Evolutionary conservation across 208 protist genomes (phyloP).

Genomic region (Tritrichomonas foetus): DNA sequence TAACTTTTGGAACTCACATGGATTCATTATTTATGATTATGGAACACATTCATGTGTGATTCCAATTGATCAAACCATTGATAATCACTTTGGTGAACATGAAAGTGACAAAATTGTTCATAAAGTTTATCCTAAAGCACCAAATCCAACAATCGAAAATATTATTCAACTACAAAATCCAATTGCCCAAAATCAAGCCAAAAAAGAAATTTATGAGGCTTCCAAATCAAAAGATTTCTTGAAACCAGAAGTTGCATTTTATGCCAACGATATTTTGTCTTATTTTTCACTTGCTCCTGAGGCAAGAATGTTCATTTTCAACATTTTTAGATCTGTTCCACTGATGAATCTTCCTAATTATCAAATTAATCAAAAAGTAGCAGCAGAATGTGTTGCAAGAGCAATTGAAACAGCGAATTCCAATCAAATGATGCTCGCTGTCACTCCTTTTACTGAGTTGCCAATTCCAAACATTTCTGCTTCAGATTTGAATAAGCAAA

Average conservation of each 20-base stretch:
- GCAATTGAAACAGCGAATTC: too few relatives aligned
- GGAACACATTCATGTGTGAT: neutral
- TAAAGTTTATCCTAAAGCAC: neutral
- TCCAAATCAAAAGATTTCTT: too few relatives aligned
- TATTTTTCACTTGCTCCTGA: too few relatives aligned
- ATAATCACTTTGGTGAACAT: neutral
- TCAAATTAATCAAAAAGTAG: neutral
- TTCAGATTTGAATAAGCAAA: neutral
- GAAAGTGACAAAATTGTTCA: neutral
- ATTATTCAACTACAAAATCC: neutral
- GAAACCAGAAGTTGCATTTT: too few relatives aligned
- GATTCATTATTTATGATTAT: neutral
- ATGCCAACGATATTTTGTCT: too few relatives aligned
- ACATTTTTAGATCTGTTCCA: neutral
- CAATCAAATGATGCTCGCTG: too few relatives aligned
- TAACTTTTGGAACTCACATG: neutral
- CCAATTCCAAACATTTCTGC: neutral
- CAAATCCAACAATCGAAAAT: neutral
- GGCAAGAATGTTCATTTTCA: neutral
- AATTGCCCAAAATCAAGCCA: too few relatives aligned
- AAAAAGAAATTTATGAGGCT: too few relatives aligned
- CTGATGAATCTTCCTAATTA: neutral
- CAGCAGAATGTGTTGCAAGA: neutral
- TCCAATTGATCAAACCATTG: neutral
- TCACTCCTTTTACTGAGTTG: neutral